Percentiles rank a stretch among this genome's conserved stretches.
phyloP scores from a whole-genome alignment of 2,329 filamentous ascomycete species.

The Sporothrix protearum region DNA sequence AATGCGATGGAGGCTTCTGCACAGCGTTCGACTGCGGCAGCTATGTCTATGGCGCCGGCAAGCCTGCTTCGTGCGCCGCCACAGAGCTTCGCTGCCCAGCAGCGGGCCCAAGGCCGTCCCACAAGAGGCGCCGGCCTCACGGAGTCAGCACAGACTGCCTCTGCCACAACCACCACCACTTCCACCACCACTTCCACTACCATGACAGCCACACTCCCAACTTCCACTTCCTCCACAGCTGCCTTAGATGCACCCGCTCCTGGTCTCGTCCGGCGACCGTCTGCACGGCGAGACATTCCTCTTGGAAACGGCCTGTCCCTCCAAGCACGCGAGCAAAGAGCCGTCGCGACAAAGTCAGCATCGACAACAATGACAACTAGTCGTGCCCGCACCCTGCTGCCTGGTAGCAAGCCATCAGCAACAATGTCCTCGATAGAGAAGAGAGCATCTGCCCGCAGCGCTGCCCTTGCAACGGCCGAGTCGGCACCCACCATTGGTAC shows the following conservation, averaged over 20 bases:
- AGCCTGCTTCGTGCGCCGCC: constrained; percentile 51
- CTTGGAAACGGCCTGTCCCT: constrained; percentile 27
- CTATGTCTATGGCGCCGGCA: background rate
- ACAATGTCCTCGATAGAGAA: background rate
- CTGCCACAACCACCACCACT: background rate
- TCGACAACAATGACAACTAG: background rate
- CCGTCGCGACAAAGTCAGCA: constrained; percentile 5
- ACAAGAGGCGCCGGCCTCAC: background rate
- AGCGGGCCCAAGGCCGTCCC: constrained; percentile 55
- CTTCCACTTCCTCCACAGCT: background rate
- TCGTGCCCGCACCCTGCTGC: constrained; percentile 25
- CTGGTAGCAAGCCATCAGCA: constrained; percentile 23
- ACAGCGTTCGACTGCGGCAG: constrained; percentile 39
- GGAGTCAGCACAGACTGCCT: background rate
- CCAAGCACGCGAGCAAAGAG: constrained; percentile 28
- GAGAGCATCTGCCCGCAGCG: constrained; percentile 4
- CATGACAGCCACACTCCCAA: background rate
- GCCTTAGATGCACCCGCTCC: background rate
- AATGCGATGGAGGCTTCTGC: constrained; percentile 24
- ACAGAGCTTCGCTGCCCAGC: constrained; percentile 65
- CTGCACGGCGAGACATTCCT: constrained; percentile 25
- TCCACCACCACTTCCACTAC: background rate
- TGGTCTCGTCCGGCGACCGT: constrained; percentile 17
- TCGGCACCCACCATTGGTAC: constrained; percentile 3
- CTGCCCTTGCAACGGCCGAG: background rate